phyloP scores from a whole-genome alignment of 192 early-diverging fungal genomes.

The Allomyces javanicus region DNA sequence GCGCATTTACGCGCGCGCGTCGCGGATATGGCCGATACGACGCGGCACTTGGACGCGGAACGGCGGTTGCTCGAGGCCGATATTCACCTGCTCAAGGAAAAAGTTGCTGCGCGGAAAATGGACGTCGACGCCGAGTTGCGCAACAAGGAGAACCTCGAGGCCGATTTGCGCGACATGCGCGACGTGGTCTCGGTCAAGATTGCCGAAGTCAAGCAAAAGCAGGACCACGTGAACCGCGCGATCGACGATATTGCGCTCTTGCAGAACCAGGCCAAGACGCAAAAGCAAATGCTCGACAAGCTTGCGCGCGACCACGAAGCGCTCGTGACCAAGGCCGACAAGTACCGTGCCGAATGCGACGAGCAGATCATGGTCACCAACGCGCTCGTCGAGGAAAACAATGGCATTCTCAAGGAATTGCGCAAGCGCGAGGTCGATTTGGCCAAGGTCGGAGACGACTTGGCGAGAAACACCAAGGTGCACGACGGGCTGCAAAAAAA shows the following conservation, averaged over 20 bases:
- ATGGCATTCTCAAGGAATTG: conserved; percentile 16
- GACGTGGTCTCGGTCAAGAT: conserved; percentile 34
- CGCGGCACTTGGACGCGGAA: conserved; percentile 21
- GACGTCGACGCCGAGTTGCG: conserved; percentile 35
- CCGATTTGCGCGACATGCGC: conserved; percentile 32
- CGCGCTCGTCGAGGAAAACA: conserved; percentile 27
- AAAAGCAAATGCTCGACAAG: conserved; percentile 33
- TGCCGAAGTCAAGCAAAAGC: conserved; percentile 34
- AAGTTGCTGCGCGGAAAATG: conserved; percentile 27
- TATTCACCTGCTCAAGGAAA: conserved; percentile 33
- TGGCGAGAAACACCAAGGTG: conserved; percentile 23
- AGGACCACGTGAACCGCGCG: conserved; percentile 34
- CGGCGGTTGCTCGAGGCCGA: conserved; percentile 30
- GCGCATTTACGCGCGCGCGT: conserved; percentile 23
- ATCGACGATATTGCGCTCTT: conserved; percentile 33
- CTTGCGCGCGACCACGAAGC: conserved; percentile 28
- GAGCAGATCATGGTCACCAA: conserved; percentile 28
- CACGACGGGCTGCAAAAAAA: conserved; percentile 32
- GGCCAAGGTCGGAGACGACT: conserved; percentile 19
- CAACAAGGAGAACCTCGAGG: conserved; percentile 36
- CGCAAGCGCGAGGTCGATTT: conserved; percentile 22
- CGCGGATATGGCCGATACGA: conserved; percentile 27
- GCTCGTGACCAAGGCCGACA: conserved; percentile 19
- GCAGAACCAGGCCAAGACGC: conserved; percentile 27
- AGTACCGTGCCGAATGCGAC: conserved; percentile 34